Percentiles rank a stretch among this genome's conserved stretches.
phyloP scores from a whole-genome alignment of 2,329 filamentous ascomycete species.

The Colletotrichum cereale region DNA sequence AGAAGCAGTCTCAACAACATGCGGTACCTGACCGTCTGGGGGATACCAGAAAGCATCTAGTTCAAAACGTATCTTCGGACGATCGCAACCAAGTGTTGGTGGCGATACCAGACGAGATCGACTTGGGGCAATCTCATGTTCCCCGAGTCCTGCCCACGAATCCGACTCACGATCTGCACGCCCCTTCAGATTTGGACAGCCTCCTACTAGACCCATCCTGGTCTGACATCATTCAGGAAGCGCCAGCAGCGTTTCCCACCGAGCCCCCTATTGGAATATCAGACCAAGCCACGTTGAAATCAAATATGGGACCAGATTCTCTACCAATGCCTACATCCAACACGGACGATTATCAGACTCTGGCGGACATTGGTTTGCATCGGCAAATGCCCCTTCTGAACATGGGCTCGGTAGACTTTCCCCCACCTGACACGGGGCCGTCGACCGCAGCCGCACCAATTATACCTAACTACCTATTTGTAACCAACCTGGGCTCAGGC shows the following conservation, averaged over 20 bases:
- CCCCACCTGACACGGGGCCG: background rate
- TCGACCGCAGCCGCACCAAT: background rate
- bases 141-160: conserved; percentile 5
- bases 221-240: background rate
- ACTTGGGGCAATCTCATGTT: background rate
- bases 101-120: background rate
- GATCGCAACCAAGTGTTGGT: background rate
- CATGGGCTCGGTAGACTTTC: conserved; percentile 9
- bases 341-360: background rate
- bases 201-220: conserved; percentile 23
- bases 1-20: conserved; percentile 23
- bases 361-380: background rate
- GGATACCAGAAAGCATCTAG: background rate
- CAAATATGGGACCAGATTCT: background rate
- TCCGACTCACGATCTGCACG: background rate
- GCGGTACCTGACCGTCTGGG: background rate
- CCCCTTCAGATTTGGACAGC: conserved; percentile 10
- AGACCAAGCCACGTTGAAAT: background rate
- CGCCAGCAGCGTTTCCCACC: background rate
- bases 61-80: background rate
- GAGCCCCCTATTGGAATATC: background rate
- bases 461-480: background rate
- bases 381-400: conserved; percentile 4
- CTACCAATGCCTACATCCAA: background rate
- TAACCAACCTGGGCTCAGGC: background rate